Evolutionary conservation across 768 basidiomycete species (phyloP).

Genomic region (Suillus spraguei): DNA sequence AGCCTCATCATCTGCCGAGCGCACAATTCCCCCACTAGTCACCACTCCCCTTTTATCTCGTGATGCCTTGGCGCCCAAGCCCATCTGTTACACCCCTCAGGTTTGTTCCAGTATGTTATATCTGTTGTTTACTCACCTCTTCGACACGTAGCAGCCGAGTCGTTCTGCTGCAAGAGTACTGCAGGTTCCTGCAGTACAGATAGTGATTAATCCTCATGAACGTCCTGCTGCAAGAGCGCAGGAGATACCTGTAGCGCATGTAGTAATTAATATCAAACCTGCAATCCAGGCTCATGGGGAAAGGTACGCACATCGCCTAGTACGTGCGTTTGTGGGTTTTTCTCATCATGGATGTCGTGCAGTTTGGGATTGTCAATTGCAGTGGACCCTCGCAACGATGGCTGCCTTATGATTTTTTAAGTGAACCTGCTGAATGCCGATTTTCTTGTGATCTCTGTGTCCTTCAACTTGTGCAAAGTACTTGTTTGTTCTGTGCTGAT

Average conservation of each 20-base stretch:
- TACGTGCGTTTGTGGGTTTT: background rate
- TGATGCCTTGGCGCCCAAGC: background rate
- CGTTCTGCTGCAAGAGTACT: background rate
- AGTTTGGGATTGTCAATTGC: slow-evolving; percentile 67
- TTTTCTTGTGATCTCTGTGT: background rate
- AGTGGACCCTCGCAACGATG: slow-evolving; percentile 75
- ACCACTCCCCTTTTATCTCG: background rate
- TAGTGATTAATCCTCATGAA: background rate
- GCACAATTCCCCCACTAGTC: background rate
- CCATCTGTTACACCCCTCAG: background rate
- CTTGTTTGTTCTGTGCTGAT: too few species aligned
- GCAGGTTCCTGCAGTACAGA: background rate
- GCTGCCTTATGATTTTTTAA: slow-evolving; percentile 69
- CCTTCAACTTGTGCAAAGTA: background rate
- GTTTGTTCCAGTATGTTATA: background rate
- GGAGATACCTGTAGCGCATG: too few species aligned
- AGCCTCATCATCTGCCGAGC: background rate
- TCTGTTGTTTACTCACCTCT: background rate
- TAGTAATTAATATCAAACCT: slow-evolving; percentile 61
- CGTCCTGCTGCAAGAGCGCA: too few species aligned
- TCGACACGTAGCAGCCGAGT: background rate
- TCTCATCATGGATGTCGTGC: background rate
- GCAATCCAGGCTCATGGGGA: slow-evolving; percentile 82
- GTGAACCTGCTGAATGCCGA: background rate
- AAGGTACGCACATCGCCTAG: slow-evolving; percentile 51